Conservation (phyloP, 2,329 filamentous ascomycete species). For the Beauveria asiatica region DNA sequence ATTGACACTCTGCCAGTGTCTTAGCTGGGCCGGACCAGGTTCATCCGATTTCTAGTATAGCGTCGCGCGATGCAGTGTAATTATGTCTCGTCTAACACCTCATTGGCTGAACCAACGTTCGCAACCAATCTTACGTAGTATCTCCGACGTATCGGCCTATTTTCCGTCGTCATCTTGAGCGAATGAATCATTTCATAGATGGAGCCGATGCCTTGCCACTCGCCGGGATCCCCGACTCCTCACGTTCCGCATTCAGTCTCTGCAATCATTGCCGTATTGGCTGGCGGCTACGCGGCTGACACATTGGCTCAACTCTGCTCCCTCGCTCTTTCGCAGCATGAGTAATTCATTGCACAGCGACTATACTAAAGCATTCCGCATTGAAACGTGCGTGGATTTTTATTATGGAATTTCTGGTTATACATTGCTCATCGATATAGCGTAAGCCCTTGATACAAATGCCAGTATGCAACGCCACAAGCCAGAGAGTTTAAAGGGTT, state of each 20-base stretch:
- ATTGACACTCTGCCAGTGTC: too few species aligned
- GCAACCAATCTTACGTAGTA: neutral
- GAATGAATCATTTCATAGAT: too few species aligned
- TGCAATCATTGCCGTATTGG: neutral
- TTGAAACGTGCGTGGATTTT: neutral
- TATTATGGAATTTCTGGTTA: neutral
- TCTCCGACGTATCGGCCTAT: neutral
- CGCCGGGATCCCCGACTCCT: neutral
- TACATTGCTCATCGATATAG: constrained; percentile 5
- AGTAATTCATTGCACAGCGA: neutral
- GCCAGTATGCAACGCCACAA: neutral
- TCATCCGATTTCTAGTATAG: too few species aligned
- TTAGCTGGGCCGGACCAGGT: too few species aligned
- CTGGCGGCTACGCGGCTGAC: neutral
- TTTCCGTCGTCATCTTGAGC: too few species aligned
- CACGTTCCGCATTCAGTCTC: neutral
- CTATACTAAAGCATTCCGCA: neutral
- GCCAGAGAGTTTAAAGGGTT: neutral
- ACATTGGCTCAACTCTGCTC: constrained; percentile 4
- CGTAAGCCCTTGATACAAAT: constrained; percentile 2
- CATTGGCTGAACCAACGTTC: too few species aligned
- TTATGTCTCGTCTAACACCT: too few species aligned
- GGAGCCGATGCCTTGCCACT: neutral
- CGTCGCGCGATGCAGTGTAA: too few species aligned
- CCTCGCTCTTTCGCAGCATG: neutral